A percentile compares a stretch with the other conserved stretches of the same genome.
Evolutionary conservation across 2,329 filamentous ascomycete species (phyloP).

Genomic region (Didymella arachidicola): DNA sequence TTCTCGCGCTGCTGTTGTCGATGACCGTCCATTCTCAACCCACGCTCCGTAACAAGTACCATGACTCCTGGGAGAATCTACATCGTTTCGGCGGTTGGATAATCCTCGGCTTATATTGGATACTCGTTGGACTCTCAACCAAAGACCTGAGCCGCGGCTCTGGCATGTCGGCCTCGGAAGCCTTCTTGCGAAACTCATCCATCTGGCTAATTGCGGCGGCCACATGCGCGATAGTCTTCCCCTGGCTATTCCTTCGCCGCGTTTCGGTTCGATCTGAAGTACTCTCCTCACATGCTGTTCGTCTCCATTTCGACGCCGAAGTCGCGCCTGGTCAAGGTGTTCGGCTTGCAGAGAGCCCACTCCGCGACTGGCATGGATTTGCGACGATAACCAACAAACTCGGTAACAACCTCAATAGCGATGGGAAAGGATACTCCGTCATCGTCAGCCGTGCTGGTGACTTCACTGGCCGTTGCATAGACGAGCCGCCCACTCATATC

Average conservation of each 20-base stretch:
- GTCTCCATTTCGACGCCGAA: conserved; percentile 62
- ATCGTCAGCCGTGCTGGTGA: conserved; percentile 51
- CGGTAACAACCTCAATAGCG: conserved; percentile 16
- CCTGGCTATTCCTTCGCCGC: conserved; percentile 76
- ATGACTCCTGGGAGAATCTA: conserved; percentile 48
- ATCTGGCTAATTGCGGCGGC: conserved; percentile 77
- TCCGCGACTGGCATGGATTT: conserved; percentile 51
- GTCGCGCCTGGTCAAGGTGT: conserved; percentile 44
- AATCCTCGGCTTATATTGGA: conserved; percentile 48
- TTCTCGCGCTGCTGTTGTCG: conserved; percentile 39
- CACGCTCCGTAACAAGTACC: conserved; percentile 41
- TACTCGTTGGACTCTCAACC: conserved; percentile 38
- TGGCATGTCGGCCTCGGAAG: conserved; percentile 45
- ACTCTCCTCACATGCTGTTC: conserved; percentile 76
- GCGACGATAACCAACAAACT: conserved; percentile 50
- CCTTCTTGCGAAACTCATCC: conserved; percentile 36
- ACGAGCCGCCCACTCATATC: conserved; percentile 45
- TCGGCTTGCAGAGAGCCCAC: conserved; percentile 42
- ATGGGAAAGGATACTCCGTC: conserved; percentile 44
- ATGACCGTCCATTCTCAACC: conserved; percentile 46
- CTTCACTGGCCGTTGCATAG: conserved; percentile 48
- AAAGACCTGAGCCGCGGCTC: conserved; percentile 34
- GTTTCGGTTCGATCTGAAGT: conserved; percentile 71
- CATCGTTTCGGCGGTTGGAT: conserved; percentile 52
- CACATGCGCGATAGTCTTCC: conserved; percentile 72